Evolutionary conservation across 148 eudicot genomes (phyloP).

Genomic region (Bassia scoparia): DNA sequence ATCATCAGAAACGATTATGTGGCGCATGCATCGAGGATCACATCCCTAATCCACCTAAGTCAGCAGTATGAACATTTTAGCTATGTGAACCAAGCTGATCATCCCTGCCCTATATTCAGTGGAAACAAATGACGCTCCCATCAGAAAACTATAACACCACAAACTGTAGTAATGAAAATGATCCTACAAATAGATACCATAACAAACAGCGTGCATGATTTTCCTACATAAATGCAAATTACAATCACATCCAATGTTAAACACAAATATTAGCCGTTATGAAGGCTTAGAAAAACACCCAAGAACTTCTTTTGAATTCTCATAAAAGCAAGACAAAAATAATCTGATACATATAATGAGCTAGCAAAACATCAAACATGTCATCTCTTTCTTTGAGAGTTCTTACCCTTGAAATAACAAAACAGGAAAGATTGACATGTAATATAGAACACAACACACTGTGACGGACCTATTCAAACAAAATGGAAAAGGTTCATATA

Average conservation of each 20-base stretch:
- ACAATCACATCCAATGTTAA: neutral
- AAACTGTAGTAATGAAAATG: too few species aligned
- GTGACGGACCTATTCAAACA: too few species aligned
- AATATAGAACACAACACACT: too few species aligned
- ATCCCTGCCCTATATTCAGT: constrained; percentile 75
- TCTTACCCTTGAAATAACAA: neutral
- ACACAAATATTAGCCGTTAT: constrained; percentile 6
- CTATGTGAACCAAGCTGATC: constrained; percentile 79
- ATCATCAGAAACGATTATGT: constrained; percentile 80
- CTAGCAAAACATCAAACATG: neutral
- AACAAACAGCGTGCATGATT: neutral
- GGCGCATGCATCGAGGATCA: constrained; percentile 91
- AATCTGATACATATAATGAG: too few species aligned
- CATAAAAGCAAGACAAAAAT: neutral
- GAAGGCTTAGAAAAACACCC: too few species aligned
- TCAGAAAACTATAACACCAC: constrained; percentile 14
- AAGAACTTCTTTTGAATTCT: neutral
- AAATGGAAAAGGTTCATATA: too few species aligned
- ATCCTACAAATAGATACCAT: neutral
- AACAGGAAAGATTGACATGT: too few species aligned
- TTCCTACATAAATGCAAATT: neutral
- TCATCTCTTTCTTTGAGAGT: neutral
- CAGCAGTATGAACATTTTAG: constrained; percentile 53
- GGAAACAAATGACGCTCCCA: constrained; percentile 15
- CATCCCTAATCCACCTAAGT: constrained; percentile 79